These are phyloP conservation scores for Sphaerobolus stellatus DNA, from an alignment of 1,284 basidiomycete species.

Conservation along the genomic window DNA sequence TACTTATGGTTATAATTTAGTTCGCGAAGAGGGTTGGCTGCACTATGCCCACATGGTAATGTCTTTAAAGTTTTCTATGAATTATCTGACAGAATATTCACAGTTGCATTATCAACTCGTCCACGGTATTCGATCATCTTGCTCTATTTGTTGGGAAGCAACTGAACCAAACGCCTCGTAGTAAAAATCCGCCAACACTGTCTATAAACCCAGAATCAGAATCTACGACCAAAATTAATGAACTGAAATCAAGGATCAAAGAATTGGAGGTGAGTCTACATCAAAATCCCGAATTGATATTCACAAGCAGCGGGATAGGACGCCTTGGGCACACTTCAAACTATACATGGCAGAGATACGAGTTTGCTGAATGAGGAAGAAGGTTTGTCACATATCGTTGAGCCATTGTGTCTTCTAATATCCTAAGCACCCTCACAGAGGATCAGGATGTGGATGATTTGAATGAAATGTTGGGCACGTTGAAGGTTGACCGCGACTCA, in stretches of 20 bases:
- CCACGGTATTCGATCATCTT: constrained; percentile 2
- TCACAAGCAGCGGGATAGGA: not conserved
- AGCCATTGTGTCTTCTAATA: no score
- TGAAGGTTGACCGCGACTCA: constrained; percentile 2
- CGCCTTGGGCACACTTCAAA: constrained; percentile 6
- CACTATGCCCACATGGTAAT: constrained; percentile 8
- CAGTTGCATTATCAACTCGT: constrained; percentile 4
- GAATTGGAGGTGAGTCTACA: constrained; percentile 5
- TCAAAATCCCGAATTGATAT: not conserved
- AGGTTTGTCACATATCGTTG: no score
- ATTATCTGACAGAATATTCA: not conserved
- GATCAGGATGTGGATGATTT: not conserved
- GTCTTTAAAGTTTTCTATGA: not conserved
- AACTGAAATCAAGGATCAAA: constrained; percentile 2
- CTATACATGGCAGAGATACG: constrained; percentile 1
- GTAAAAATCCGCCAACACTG: not conserved
- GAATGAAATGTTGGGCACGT: constrained; percentile 5
- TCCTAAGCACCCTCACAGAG: no score
- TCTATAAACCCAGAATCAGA: not conserved
- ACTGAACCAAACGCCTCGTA: not conserved
- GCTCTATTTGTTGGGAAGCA: not conserved
- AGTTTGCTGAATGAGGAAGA: not conserved
- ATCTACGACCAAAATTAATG: not conserved
- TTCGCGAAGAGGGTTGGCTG: constrained; percentile 1
- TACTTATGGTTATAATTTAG: not conserved